phyloP scores from a whole-genome alignment of 139 green algal genomes.

The Desmodesmus armatus region DNA sequence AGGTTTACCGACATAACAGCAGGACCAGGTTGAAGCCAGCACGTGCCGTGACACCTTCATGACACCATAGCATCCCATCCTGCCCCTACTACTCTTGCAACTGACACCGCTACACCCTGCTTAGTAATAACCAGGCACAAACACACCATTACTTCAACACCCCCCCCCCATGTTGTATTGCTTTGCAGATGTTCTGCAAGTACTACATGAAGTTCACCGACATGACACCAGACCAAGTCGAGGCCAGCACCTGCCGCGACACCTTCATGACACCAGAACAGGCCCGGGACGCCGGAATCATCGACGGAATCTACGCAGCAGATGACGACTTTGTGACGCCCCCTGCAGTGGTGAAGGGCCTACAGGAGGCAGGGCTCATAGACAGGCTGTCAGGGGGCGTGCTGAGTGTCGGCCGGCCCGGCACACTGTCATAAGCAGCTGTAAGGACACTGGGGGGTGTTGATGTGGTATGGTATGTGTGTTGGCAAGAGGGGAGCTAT shows the following conservation, averaged over 20 bases:
- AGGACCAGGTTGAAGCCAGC: conserved; percentile 82
- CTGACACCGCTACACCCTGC: neutral
- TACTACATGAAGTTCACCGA: conserved; percentile 88
- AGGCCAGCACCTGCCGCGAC: conserved; percentile 86
- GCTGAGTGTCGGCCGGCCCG: conserved; percentile 2
- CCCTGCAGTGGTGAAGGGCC: conserved; percentile 43
- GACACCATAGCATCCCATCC: conserved; percentile 78
- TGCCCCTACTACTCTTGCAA: neutral
- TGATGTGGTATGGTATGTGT: too few relatives aligned
- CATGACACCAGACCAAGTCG: conserved; percentile 76
- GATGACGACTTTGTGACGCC: conserved; percentile 53
- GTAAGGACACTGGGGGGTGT: too few relatives aligned
- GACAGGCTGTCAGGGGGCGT: conserved; percentile 48
- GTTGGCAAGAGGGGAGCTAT: too few relatives aligned
- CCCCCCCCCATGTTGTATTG: neutral
- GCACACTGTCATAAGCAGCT: too few relatives aligned
- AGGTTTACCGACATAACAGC: conserved; percentile 79
- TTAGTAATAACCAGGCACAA: too few relatives aligned
- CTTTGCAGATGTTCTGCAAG: conserved; percentile 64
- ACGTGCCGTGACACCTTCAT: conserved; percentile 92
- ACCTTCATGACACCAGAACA: conserved; percentile 87
- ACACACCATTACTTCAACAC: too few relatives aligned
- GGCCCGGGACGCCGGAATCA: conserved; percentile 69
- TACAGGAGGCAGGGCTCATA: conserved; percentile 51
- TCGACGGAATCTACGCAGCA: conserved; percentile 59